Evolutionary conservation across 345 rosid genomes (phyloP).

Genomic region (Populus ilicifolia): DNA sequence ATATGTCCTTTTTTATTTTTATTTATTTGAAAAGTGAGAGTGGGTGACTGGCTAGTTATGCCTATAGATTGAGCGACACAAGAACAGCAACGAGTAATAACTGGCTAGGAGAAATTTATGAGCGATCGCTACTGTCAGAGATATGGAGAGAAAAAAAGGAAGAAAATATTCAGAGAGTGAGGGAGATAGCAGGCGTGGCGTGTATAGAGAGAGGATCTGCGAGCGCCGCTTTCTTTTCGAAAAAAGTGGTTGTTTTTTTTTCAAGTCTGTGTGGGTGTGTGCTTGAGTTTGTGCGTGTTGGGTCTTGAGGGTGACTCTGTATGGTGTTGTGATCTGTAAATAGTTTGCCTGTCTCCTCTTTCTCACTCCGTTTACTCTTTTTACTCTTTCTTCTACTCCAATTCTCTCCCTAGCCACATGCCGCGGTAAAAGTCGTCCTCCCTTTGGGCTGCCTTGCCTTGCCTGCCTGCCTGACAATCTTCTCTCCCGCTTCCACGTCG

Average conservation of each 20-base stretch:
- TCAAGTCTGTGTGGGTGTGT: not conserved
- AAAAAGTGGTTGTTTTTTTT: not conserved
- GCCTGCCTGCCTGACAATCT: no score
- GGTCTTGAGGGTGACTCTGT: not conserved
- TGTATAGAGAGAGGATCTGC: not conserved
- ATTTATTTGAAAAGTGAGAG: not conserved
- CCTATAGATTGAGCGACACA: not conserved
- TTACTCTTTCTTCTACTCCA: not conserved
- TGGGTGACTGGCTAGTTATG: not conserved
- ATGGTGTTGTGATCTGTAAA: not conserved
- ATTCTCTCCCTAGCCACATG: not conserved
- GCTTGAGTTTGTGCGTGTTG: not conserved
- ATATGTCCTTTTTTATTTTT: not conserved
- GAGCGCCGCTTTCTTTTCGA: slow-evolving; percentile 31
- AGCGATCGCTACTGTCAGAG: not conserved
- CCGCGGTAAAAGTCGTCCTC: not conserved
- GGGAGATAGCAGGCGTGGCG: not conserved
- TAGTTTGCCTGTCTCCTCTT: not conserved
- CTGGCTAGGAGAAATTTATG: not conserved
- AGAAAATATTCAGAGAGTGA: not conserved
- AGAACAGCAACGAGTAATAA: not conserved
- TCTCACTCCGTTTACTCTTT: not conserved
- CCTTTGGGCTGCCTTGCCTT: not conserved
- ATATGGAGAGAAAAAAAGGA: not conserved
- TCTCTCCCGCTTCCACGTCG: not conserved